A percentile compares a stretch with the other conserved stretches of the same genome.
Evolutionary conservation across 176 grass and related monocot species (phyloP).

Genomic region (Olyra latifolia): DNA sequence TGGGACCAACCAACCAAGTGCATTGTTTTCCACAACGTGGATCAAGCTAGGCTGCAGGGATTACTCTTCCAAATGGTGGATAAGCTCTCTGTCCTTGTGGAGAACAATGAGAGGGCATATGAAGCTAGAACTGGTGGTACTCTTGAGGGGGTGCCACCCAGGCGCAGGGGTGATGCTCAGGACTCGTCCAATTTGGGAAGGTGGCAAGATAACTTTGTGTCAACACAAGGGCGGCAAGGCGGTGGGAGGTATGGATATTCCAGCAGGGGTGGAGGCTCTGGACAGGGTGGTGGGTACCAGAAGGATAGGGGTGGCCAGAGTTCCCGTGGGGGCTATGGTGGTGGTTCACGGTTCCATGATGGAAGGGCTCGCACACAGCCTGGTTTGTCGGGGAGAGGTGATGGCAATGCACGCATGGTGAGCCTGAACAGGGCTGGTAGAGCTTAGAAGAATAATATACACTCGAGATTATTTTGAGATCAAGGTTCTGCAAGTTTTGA

Average conservation of each 20-base stretch:
- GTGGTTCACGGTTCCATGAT: too few species aligned
- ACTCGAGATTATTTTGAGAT: too few species aligned
- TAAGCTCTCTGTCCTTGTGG: constrained; percentile 73
- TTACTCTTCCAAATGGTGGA: constrained; percentile 86
- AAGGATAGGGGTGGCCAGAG: constrained; percentile 50
- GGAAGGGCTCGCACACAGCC: constrained; percentile 40
- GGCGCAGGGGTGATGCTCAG: constrained; percentile 58
- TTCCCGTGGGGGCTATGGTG: constrained; percentile 50
- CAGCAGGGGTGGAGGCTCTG: constrained; percentile 54
- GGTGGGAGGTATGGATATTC: constrained; percentile 52
- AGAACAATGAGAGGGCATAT: constrained; percentile 86
- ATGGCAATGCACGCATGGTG: constrained; percentile 88
- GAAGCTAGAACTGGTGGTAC: constrained; percentile 83
- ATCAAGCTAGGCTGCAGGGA: constrained; percentile 84
- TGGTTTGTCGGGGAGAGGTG: constrained; percentile 21
- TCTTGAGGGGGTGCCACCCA: constrained; percentile 68
- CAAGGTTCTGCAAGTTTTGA: too few species aligned
- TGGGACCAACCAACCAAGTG: constrained; percentile 90
- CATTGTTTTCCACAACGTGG: constrained; percentile 80
- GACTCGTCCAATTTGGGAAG: constrained; percentile 49
- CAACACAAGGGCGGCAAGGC: constrained; percentile 47
- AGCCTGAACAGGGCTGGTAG: constrained; percentile 69
- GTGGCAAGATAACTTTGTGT: constrained; percentile 78
- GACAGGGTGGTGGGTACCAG: constrained; percentile 50
- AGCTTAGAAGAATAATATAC: constrained; percentile 55